phyloP scores from a whole-genome alignment of 257 asterid species.

The Forsythia suspensa region DNA sequence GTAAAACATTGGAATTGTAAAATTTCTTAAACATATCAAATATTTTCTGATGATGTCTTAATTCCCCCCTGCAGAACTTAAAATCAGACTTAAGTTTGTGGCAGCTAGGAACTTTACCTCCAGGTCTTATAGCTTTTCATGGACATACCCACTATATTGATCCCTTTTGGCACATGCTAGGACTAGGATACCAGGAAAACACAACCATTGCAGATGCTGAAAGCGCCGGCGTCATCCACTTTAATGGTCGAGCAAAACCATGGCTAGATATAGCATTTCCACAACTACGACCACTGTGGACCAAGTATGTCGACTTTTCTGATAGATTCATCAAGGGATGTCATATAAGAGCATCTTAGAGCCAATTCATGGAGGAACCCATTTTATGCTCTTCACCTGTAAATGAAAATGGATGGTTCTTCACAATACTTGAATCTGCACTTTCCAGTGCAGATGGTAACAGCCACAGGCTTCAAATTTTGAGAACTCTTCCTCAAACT shows the following conservation, averaged over 20 bases:
- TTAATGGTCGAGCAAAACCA: conserved; percentile 97
- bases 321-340: conserved; percentile 82
- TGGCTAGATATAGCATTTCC: conserved; percentile 98
- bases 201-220: conserved; percentile 67
- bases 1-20: not conserved
- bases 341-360: conserved; percentile 70
- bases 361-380: conserved; percentile 13
- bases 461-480: conserved; percentile 40
- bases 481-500: conserved; percentile 38
- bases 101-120: conserved; percentile 98
- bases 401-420: conserved; percentile 44
- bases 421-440: conserved; percentile 25
- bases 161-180: conserved; percentile 96
- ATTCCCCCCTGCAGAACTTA: conserved; percentile 58
- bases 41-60: conserved; percentile 7
- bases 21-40: not conserved
- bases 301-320: conserved; percentile 70
- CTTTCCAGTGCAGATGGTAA: conserved; percentile 27
- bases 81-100: conserved; percentile 92
- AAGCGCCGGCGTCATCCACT: conserved; percentile 84
- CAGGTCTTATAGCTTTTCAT: conserved; percentile 87
- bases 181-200: conserved; percentile 90
- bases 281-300: conserved; percentile 76
- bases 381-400: conserved; percentile 33
- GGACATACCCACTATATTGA: conserved; percentile 72